Base-by-base conservation (phyloP, 306 rosid species). In the Corylus americana region DNA sequence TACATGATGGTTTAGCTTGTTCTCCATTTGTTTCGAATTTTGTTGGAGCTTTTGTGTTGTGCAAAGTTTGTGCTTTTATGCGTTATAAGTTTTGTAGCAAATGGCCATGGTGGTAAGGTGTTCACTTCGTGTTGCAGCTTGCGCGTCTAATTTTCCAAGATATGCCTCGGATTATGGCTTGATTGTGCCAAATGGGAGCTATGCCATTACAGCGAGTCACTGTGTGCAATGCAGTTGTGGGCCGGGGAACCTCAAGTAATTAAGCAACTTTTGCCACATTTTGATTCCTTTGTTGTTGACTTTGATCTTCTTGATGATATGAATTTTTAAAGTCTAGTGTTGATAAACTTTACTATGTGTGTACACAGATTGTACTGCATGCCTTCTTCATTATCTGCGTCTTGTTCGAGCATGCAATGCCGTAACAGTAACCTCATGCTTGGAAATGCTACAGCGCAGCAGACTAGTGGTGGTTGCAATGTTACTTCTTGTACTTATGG, bases 351-450 rank as follows among this genome's bases (percentile, higher is more conserved):
- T 25, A 13, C 81, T 48, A 81, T 59, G 72, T 66, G 67, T 58
- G 70, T 58, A 13, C 62, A 54, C 93, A 96, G 99, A 73, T 83
- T 96, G 93, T 91, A 93, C 79, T 96, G 99, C 87, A 92, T 88
- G 96, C 98, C 99, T 17, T 96, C 99, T 74, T 90, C 99, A 45
- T 74, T 96, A 55, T 96, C 98, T 4, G 99, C 89, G 85, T 93
- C 98, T 57, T 96, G 99, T 89, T 91, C 99, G 18, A 96, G 98
- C 88, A 96, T 93, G 99, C 98, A 96, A 82, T 96, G 99, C 67
- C 89, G 73, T 80, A 85, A 66, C 78, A 96, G 97, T 86, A 91
- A 91, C 73, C 97, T 96, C 67, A 93, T 93, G 91, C 88, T 96
- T 1, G 99, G 99, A 69, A 96, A 96, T 76, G 78, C 71, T 73